These are phyloP conservation scores for Thelephora terrestris DNA, from an alignment of 1,284 basidiomycete genomes.

Conservation along the genomic window DNA sequence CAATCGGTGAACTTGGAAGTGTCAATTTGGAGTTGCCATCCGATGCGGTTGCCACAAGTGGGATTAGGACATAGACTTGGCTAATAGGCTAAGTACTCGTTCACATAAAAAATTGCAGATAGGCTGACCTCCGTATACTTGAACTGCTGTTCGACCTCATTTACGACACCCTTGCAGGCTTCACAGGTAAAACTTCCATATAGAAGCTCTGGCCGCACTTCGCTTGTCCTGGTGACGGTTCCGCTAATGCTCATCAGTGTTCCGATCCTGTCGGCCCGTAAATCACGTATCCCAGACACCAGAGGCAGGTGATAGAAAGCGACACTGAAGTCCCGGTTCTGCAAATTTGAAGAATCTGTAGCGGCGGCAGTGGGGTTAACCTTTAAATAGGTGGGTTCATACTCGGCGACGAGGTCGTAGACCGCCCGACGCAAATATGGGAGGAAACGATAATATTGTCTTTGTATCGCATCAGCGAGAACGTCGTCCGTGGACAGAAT, in stretches of 20 bases:
- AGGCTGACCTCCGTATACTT: constrained; percentile 88
- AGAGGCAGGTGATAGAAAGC: constrained; percentile 96
- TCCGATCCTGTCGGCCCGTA: constrained; percentile 89
- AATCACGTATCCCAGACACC: constrained; percentile 90
- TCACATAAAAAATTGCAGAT: background rate
- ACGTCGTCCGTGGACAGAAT: constrained; percentile 85
- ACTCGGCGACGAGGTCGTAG: constrained; percentile 80
- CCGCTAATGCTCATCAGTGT: constrained; percentile 90
- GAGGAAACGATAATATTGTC: constrained; percentile 94
- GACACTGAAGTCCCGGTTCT: constrained; percentile 88
- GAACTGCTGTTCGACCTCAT: constrained; percentile 98
- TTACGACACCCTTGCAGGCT: constrained; percentile 78
- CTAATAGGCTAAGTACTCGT: constrained; percentile 28
- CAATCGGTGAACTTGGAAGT: constrained; percentile 97
- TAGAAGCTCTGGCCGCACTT: constrained; percentile 92
- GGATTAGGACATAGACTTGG: constrained; percentile 91
- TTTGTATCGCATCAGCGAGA: constrained; percentile 85
- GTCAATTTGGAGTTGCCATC: constrained; percentile 95
- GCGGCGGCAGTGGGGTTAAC: constrained; percentile 75
- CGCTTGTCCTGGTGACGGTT: constrained; percentile 95
- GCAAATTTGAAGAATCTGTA: constrained; percentile 76
- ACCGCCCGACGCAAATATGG: constrained; percentile 90
- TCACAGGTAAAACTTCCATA: constrained; percentile 93
- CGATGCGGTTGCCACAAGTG: constrained; percentile 82
- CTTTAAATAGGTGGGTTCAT: constrained; percentile 89